These are phyloP conservation scores for Chalara sp. DNA, from an alignment of 2,329 filamentous ascomycete species.

Conservation along the genomic window DNA sequence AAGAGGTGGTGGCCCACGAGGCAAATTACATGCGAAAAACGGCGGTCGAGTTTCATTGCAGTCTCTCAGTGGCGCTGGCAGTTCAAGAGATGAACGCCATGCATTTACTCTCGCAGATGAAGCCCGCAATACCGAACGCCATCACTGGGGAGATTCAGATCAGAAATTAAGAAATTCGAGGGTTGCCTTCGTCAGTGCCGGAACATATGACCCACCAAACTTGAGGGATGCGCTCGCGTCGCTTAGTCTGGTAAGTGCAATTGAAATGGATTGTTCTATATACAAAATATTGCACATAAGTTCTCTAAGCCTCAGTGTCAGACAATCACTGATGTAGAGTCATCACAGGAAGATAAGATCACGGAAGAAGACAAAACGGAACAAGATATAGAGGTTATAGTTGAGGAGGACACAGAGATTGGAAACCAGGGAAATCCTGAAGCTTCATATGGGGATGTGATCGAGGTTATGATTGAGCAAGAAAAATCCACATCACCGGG, in stretches of 20 bases:
- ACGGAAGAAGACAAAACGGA: not conserved
- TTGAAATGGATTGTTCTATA: no score
- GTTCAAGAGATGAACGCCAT: not conserved
- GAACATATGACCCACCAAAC: slow-evolving; percentile 33
- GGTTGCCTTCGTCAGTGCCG: slow-evolving; percentile 56
- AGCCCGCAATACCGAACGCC: slow-evolving; percentile 49
- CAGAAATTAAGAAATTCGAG: slow-evolving; percentile 46
- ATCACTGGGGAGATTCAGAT: slow-evolving; percentile 37
- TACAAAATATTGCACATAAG: no score
- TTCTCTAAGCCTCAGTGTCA: no score
- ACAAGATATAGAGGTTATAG: not conserved
- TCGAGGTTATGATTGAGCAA: slow-evolving; percentile 5
- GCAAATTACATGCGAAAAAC: no score
- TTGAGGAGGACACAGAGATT: not conserved
- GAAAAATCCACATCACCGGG: not conserved
- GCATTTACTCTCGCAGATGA: slow-evolving; percentile 43
- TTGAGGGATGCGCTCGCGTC: not conserved
- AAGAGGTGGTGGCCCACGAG: no score
- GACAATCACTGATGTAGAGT: no score
- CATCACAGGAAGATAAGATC: no score
- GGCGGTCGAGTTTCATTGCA: no score
- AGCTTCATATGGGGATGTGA: not conserved
- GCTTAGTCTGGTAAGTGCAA: not conserved
- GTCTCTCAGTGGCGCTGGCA: no score
- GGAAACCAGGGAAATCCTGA: not conserved